Conservation (phyloP, 2,329 filamentous ascomycete species). For the Aspergillus tamarii region DNA sequence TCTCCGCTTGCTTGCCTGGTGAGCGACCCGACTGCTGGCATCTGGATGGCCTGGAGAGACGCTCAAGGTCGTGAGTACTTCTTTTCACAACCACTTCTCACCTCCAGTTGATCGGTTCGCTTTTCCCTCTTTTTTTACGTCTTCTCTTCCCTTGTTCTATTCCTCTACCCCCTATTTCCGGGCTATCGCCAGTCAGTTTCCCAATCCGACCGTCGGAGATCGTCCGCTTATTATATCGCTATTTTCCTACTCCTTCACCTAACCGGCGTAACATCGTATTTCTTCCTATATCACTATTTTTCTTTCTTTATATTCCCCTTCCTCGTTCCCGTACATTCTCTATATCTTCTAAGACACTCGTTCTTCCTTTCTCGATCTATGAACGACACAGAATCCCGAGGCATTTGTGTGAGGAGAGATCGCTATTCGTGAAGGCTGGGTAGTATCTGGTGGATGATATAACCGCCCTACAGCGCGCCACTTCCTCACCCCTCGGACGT, state of each 20-base stretch:
- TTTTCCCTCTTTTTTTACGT: neutral
- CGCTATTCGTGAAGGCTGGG: constrained; percentile 21
- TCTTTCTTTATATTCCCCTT: constrained; percentile 3
- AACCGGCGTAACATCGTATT: neutral
- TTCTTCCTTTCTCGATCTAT: constrained; percentile 18
- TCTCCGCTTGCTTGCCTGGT: neutral
- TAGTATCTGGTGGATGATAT: constrained; percentile 18
- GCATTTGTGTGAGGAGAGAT: constrained; percentile 14
- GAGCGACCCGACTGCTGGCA: constrained; percentile 2
- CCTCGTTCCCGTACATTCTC: neutral
- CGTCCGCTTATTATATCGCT: constrained; percentile 12
- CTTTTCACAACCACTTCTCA: constrained; percentile 1
- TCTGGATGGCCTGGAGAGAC: constrained; percentile 1
- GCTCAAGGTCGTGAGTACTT: neutral
- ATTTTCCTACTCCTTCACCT: constrained; percentile 4
- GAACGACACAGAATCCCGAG: constrained; percentile 14
- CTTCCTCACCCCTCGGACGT: constrained; percentile 30
- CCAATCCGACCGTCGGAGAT: constrained; percentile 16
- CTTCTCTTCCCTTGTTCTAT: neutral
- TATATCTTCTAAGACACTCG: constrained; percentile 2
- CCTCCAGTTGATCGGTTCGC: neutral
- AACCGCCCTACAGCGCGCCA: constrained; percentile 24
- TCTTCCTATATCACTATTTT: neutral
- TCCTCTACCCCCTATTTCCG: constrained; percentile 4
- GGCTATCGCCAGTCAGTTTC: constrained; percentile 4